Evolutionary conservation across 1,284 basidiomycete genomes (phyloP).

Genomic region (Heterobasidion parviporum): DNA sequence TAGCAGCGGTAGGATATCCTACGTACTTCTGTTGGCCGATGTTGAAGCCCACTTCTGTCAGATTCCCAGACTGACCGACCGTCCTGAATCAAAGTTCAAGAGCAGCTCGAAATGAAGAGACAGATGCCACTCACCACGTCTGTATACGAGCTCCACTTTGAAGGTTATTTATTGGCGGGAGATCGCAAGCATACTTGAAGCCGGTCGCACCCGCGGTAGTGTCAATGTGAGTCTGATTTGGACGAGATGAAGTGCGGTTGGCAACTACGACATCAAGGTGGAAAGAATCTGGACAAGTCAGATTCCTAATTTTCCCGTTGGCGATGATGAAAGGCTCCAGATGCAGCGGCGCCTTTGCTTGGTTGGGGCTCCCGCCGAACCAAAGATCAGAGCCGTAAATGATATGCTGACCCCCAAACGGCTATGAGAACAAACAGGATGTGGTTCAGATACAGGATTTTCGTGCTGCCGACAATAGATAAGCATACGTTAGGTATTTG

Average conservation of each 20-base stretch:
- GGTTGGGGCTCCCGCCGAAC: background rate
- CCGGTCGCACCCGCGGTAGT: background rate
- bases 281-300: background rate
- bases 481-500: background rate
- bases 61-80: background rate
- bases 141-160: background rate
- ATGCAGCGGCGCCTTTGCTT: background rate
- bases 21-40: background rate
- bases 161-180: background rate
- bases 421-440: background rate
- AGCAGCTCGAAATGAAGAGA: background rate
- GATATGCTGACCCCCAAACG: background rate
- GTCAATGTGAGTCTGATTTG: background rate
- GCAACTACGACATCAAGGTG: background rate
- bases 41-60: background rate
- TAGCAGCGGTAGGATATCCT: background rate
- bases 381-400: background rate
- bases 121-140: background rate
- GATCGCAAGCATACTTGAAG: background rate
- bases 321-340: background rate
- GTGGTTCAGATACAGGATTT: background rate
- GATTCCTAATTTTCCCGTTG: background rate
- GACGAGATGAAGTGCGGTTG: background rate
- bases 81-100: background rate
- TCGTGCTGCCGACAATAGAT: background rate